Conservation (phyloP, 1,284 basidiomycete genomes). For the Xerocomus nothofagi region DNA sequence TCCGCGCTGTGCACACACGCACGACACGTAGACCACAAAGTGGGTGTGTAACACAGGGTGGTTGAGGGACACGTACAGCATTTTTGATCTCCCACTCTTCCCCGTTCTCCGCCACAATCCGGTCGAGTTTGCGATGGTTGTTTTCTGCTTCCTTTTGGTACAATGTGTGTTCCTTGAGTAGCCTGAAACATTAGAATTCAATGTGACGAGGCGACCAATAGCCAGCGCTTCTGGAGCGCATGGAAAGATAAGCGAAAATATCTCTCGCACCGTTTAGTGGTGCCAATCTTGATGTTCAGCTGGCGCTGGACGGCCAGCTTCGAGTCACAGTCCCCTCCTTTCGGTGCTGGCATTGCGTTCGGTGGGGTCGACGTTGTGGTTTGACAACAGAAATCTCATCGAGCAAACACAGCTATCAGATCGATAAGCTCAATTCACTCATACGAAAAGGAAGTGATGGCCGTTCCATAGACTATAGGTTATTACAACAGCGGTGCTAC, state of each 20-base stretch:
- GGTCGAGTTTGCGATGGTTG: constrained; percentile 60
- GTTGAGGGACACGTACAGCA: constrained; percentile 54
- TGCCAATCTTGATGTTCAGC: constrained; percentile 80
- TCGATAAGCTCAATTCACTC: constrained; percentile 14
- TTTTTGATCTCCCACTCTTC: constrained; percentile 84
- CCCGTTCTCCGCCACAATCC: constrained; percentile 56
- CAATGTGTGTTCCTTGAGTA: constrained; percentile 69
- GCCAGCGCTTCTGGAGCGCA: constrained; percentile 12
- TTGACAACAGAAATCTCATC: neutral
- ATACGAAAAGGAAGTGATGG: constrained; percentile 13
- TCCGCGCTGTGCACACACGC: constrained; percentile 30
- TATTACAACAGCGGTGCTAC: constrained; percentile 30
- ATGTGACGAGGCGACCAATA: constrained; percentile 34
- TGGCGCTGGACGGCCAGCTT: constrained; percentile 53
- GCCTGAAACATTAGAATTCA: constrained; percentile 49
- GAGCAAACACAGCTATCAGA: constrained; percentile 4
- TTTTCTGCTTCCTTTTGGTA: constrained; percentile 72
- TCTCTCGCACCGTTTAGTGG: constrained; percentile 62
- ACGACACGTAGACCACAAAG: constrained; percentile 10
- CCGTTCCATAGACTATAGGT: constrained; percentile 34
- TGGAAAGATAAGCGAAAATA: constrained; percentile 23
- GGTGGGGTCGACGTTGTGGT: constrained; percentile 14
- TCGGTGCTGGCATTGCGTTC: constrained; percentile 21
- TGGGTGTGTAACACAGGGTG: neutral
- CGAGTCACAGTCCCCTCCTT: constrained; percentile 12